phyloP scores from a whole-genome alignment of 2,329 filamentous ascomycete genomes.

The Neophaeococcomyces aloes region DNA sequence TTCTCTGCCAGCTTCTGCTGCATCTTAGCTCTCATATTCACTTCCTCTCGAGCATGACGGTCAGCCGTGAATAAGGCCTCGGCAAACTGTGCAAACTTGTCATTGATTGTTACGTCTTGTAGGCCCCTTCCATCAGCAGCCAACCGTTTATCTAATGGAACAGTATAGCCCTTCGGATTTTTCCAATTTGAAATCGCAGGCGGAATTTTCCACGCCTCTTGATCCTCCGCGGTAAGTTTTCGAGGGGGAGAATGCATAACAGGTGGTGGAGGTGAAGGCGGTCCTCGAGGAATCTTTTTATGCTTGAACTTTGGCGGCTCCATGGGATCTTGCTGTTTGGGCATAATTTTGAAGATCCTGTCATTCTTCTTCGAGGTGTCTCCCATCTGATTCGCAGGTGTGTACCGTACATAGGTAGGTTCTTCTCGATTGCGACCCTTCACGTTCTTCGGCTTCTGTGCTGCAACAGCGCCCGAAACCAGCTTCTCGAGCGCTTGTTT shows the following conservation, averaged over 20 bases:
- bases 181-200: slow-evolving; percentile 97
- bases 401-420: slow-evolving; percentile 90
- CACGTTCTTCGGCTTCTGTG: slow-evolving; percentile 91
- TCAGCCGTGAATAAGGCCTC: slow-evolving; percentile 93
- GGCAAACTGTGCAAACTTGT: slow-evolving; percentile 94
- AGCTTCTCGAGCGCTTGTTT: slow-evolving; percentile 73
- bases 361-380: slow-evolving; percentile 76
- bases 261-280: slow-evolving; percentile 83
- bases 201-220: slow-evolving; percentile 88
- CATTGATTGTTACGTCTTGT: slow-evolving; percentile 92
- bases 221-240: slow-evolving; percentile 91
- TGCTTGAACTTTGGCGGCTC: slow-evolving; percentile 98
- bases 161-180: slow-evolving; percentile 96
- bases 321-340: slow-evolving; percentile 86
- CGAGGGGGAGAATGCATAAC: slow-evolving; percentile 90
- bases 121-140: slow-evolving; percentile 85
- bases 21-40: slow-evolving; percentile 84
- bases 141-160: slow-evolving; percentile 87
- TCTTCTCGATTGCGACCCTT: slow-evolving; percentile 70
- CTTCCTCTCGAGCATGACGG: slow-evolving; percentile 87
- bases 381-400: slow-evolving; percentile 93
- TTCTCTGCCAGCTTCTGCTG: slow-evolving; percentile 94
- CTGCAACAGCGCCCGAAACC: slow-evolving; percentile 73
- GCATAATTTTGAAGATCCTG: slow-evolving; percentile 96
- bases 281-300: slow-evolving; percentile 87